Base-by-base conservation (phyloP, 1,139 yeast genomes). In the Kazachstania sp. region DNA sequence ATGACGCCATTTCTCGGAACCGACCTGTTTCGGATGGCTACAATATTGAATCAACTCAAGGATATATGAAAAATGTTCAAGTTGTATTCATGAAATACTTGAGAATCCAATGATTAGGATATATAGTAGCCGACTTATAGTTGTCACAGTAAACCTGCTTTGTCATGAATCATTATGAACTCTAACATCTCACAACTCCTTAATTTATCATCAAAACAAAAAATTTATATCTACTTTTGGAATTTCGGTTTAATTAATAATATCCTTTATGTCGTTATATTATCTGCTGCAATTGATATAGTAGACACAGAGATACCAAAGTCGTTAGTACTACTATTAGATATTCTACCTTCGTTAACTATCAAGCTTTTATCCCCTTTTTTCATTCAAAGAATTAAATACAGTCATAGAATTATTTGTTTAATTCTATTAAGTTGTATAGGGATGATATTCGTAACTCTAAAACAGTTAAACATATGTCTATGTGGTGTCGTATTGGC, bases 251-350 rank as follows among this genome's bases (percentile, higher is more conserved):
- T 90, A 18, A 71, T 88, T 43, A 92, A 92, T 67, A 92, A 92
- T 63, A 84, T 90, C 6, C 75, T 90, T 2, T 92, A 90, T 67
- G 97, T 90, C 43, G 92, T 92, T 30, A 88, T 90, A 39, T 71
- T 92, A 19, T 82, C 95, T 0, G 95, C 97, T 0, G 97, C 97
- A 2, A 78, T 86, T 37, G 97, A 92, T 61, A 70, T 92, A 18
- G 97, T 90, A 1, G 96, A 97, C 0, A 77, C 86, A 0, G 59
- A 73, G 16, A 77, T 86, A 0, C 97, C 97, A 13, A 90, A 92
- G 64, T 92, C 95, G 0, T 71, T 83, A 6, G 95, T 92, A 4
- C 69, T 92, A 13, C 67, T 92, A 49, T 94, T 95, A 0, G 96
- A 92, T 63, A 86, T 92, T 34, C 54, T 86, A 34, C 97, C 98